Percentiles rank a stretch among this genome's conserved stretches.
These are phyloP conservation scores for Didymella sp. DNA, from an alignment of 2,329 filamentous ascomycete species.

Conservation along the genomic window DNA sequence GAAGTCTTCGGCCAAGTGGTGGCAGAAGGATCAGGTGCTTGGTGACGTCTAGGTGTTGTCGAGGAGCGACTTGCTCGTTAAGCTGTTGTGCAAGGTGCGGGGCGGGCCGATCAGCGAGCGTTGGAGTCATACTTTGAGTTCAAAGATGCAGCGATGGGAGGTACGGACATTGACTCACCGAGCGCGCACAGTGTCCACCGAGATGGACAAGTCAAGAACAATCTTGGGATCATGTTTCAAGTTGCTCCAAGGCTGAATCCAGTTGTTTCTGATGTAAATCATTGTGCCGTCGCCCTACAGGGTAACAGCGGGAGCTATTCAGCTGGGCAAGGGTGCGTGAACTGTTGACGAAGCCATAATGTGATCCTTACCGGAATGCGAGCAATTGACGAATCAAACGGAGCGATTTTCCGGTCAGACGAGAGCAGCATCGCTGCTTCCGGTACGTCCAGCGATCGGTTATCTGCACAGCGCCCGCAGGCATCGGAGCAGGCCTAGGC, in stretches of 20 bases:
- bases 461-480: slow-evolving; percentile 21
- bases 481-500: slow-evolving; percentile 23
- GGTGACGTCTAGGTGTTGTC: slow-evolving; percentile 17
- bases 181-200: not conserved
- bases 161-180: slow-evolving; percentile 1
- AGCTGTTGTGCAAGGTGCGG: slow-evolving; percentile 26
- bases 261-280: not conserved
- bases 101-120: slow-evolving; percentile 26
- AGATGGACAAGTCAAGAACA: not conserved
- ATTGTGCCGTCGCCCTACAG: not conserved
- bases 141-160: not conserved
- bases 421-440: slow-evolving; percentile 32
- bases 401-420: slow-evolving; percentile 42
- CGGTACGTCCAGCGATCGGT: slow-evolving; percentile 34
- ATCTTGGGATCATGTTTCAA: not conserved
- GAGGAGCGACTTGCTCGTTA: slow-evolving; percentile 14
- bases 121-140: slow-evolving; percentile 31
- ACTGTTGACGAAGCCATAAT: slow-evolving; percentile 29
- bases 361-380: slow-evolving; percentile 5
- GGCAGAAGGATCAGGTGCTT: slow-evolving; percentile 22
- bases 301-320: slow-evolving; percentile 7
- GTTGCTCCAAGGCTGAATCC: not conserved
- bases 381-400: slow-evolving; percentile 32
- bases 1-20: slow-evolving; percentile 25
- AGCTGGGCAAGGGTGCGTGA: slow-evolving; percentile 35